These are phyloP conservation scores for Megacollybia marginata DNA, from an alignment of 768 basidiomycete species.

Conservation along the genomic window DNA sequence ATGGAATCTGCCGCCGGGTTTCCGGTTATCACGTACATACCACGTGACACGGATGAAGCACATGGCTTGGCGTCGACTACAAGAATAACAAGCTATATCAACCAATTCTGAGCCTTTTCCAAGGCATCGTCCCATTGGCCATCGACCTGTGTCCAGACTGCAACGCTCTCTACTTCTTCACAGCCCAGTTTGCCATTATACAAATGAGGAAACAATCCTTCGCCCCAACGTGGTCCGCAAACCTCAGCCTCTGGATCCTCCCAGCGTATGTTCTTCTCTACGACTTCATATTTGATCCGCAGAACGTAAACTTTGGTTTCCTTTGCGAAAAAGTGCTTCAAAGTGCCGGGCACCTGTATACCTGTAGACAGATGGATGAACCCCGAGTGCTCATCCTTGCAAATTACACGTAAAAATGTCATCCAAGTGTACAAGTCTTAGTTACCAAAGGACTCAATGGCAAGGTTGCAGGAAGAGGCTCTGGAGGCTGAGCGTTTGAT, in stretches of 20 bases:
- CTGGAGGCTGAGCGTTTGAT: neutral
- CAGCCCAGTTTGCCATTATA: slow-evolving; percentile 2
- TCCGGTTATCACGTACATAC: too few species aligned
- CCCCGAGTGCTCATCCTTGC: neutral
- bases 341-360: neutral
- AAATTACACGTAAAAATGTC: too few species aligned
- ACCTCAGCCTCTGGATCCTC: neutral
- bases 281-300: neutral
- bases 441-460: neutral
- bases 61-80: too few species aligned
- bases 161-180: slow-evolving; percentile 2
- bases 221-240: neutral
- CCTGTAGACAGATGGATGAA: neutral
- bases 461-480: neutral
- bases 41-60: too few species aligned
- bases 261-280: neutral
- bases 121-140: neutral
- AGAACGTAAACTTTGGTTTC: neutral
- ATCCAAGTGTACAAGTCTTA: too few species aligned
- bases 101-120: neutral
- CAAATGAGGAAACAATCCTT: slow-evolving; percentile 3
- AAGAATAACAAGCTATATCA: neutral
- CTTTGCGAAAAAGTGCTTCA: neutral
- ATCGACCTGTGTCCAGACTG: neutral
- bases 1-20: too few species aligned